A percentile compares a stretch with the other conserved stretches of the same genome.
These are phyloP conservation scores for Xylaria longipes DNA, from an alignment of 495 filamentous ascomycete genomes.

Conservation along the genomic window DNA sequence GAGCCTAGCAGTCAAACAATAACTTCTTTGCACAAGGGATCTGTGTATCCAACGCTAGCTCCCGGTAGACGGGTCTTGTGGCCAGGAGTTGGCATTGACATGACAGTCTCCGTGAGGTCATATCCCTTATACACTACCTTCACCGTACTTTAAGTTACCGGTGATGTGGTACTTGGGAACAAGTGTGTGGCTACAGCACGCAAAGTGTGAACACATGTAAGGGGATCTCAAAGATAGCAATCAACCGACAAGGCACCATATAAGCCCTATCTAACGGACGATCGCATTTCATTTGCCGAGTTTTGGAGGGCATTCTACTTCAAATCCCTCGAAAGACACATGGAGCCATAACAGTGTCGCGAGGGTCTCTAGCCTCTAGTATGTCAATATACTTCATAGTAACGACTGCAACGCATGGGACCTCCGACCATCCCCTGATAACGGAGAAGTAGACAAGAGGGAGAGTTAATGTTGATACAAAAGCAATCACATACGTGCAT, in stretches of 20 bases:
- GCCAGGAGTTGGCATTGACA: too few species aligned
- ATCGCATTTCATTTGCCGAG: too few species aligned
- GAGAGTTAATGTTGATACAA: neutral
- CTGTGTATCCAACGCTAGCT: neutral
- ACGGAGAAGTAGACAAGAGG: neutral
- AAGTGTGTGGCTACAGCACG: neutral
- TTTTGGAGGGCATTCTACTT: too few species aligned
- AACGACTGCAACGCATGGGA: too few species aligned
- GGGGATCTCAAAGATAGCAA: neutral
- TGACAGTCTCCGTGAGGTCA: neutral
- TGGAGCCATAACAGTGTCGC: neutral
- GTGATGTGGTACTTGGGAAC: neutral
- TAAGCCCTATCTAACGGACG: neutral
- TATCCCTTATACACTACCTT: neutral
- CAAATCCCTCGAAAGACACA: too few species aligned
- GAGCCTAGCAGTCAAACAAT: neutral
- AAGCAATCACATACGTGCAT: neutral
- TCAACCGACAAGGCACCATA: neutral
- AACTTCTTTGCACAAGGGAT: neutral
- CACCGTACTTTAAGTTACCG: neutral
- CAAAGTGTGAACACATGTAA: neutral
- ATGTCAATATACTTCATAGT: too few species aligned
- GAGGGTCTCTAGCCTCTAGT: neutral
- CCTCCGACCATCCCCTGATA: neutral
- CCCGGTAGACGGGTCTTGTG: neutral